Evolutionary conservation across 2,329 filamentous ascomycete genomes (phyloP).

Genomic region (Colletotrichum sp.): DNA sequence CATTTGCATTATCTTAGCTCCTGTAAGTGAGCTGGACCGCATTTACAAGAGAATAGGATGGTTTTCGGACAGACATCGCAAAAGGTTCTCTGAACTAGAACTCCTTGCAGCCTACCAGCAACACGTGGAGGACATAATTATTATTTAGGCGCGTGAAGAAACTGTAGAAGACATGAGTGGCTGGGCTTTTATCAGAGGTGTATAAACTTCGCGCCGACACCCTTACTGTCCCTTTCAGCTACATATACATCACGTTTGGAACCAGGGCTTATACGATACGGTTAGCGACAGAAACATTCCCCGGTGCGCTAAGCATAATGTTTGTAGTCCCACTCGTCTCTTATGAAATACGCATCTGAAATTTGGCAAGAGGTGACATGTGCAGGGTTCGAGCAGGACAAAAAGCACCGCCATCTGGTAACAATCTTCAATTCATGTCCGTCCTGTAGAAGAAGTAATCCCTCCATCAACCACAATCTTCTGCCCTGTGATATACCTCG

Average conservation of each 20-base stretch:
- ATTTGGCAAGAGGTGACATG: too few species aligned
- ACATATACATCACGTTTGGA: too few species aligned
- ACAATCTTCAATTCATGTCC: neutral
- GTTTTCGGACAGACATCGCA: neutral
- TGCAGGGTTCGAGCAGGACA: neutral
- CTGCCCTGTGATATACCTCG: constrained; percentile 65
- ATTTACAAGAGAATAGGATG: neutral
- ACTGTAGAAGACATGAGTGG: too few species aligned
- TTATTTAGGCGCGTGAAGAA: neutral
- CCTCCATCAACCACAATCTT: constrained; percentile 56
- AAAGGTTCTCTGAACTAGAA: neutral
- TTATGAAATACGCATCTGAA: too few species aligned
- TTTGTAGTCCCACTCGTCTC: too few species aligned
- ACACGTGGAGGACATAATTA: neutral
- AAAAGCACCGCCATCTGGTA: neutral
- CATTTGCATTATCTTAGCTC: neutral
- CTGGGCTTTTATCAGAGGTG: too few species aligned
- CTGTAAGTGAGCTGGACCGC: neutral
- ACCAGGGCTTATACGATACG: too few species aligned
- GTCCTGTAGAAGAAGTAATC: constrained; percentile 40
- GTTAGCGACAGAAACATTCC: too few species aligned
- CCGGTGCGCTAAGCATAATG: too few species aligned
- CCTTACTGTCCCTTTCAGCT: too few species aligned
- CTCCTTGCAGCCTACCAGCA: neutral
- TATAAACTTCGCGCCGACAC: too few species aligned